Percentiles rank a stretch among this genome's conserved stretches.
Evolutionary conservation across 257 asterid genomes (phyloP).

Genomic region (Prunella vulgaris): DNA sequence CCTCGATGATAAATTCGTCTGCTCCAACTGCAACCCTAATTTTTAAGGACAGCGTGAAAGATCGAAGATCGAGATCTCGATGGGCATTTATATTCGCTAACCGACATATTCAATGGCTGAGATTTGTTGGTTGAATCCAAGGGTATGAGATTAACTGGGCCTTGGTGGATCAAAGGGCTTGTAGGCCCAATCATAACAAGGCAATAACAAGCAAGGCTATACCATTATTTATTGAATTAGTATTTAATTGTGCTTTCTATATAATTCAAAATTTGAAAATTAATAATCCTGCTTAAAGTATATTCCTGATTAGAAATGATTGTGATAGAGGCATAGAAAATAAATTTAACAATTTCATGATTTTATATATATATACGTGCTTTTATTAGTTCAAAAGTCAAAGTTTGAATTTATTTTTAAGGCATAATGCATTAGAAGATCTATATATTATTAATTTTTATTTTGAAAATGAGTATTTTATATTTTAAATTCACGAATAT

Average conservation of each 20-base stretch:
- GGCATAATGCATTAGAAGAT: no score
- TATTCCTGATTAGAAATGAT: background rate
- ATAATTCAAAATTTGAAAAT: no score
- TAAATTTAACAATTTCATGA: no score
- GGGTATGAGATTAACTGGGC: conserved; percentile 22
- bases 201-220: background rate
- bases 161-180: background rate
- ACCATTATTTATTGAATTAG: background rate
- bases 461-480: no score
- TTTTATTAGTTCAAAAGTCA: no score
- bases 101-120: conserved; percentile 25
- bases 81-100: conserved; percentile 5
- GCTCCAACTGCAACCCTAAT: conserved; percentile 34
- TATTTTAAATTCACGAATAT: no score
- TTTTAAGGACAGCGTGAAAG: conserved; percentile 17
- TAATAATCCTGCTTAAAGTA: no score
- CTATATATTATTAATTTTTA: no score
- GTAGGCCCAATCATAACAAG: conserved; percentile 2
- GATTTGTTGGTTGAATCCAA: conserved; percentile 29
- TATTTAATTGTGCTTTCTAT: no score
- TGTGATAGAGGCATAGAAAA: no score
- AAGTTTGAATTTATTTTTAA: no score
- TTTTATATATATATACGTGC: no score
- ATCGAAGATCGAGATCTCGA: background rate
- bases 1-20: conserved; percentile 24